A percentile compares a stretch with the other conserved stretches of the same genome.
These are phyloP conservation scores for Rhodocollybia butyracea DNA, from an alignment of 768 basidiomycete genomes.

Conservation along the genomic window DNA sequence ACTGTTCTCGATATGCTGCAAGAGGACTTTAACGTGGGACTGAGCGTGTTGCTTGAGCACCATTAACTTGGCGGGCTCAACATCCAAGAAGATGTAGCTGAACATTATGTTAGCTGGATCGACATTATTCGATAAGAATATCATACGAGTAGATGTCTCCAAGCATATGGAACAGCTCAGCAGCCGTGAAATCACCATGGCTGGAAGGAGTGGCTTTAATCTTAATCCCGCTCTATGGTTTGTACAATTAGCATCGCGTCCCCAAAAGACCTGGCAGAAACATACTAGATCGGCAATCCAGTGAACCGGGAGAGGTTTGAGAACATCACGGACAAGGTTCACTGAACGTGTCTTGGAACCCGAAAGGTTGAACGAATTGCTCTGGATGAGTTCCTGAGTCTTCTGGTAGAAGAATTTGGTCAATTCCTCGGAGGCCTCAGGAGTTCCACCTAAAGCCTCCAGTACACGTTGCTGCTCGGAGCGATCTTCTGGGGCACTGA, in stretches of 20 bases:
- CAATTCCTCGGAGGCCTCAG: conserved; percentile 47
- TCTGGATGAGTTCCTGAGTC: conserved; percentile 54
- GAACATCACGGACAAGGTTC: conserved; percentile 67
- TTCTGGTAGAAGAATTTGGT: conserved; percentile 64
- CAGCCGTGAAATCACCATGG: conserved; percentile 59
- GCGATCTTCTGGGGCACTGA: conserved; percentile 48
- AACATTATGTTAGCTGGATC: not conserved
- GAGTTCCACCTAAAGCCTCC: conserved; percentile 41
- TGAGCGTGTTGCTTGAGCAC: conserved; percentile 49
- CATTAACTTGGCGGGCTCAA: conserved; percentile 58
- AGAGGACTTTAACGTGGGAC: conserved; percentile 49
- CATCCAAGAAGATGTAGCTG: conserved; percentile 76
- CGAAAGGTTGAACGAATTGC: conserved; percentile 53
- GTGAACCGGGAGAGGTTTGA: conserved; percentile 60
- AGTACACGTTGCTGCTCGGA: conserved; percentile 49
- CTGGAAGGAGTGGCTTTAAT: conserved; percentile 54
- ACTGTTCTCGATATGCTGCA: conserved; percentile 50
- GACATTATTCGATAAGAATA: not conserved
- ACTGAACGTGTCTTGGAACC: conserved; percentile 51
- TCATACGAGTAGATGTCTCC: conserved; percentile 69
- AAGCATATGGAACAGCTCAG: conserved; percentile 60
- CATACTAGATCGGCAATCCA: conserved; percentile 74
- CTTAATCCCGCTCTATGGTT: conserved; percentile 62
- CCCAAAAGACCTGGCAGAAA: conserved; percentile 18
- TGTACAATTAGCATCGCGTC: not conserved